phyloP scores from a whole-genome alignment of 306 rosid genomes.

The Cucurbita argyrosperma region DNA sequence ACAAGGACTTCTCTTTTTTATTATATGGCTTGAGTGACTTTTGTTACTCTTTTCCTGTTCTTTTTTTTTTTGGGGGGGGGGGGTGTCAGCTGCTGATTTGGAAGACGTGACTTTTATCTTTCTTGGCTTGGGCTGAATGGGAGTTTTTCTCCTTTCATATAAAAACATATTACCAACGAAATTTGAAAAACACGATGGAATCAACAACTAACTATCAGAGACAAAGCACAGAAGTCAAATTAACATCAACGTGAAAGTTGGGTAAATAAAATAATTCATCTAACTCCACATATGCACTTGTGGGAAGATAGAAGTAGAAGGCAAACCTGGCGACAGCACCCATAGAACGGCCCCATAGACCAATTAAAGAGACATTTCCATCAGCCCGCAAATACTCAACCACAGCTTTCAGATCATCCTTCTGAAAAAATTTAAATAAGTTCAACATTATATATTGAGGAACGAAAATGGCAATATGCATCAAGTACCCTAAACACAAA shows the following conservation, averaged over 20 bases:
- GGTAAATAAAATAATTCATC: neutral
- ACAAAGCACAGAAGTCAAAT: neutral
- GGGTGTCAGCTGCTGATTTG: neutral
- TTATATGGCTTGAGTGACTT: neutral
- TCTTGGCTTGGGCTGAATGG: neutral
- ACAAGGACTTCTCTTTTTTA: neutral
- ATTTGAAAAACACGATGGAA: neutral
- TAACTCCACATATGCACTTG: neutral
- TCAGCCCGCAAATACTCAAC: constrained; percentile 75
- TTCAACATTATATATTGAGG: neutral
- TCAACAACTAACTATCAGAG: neutral
- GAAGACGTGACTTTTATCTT: neutral
- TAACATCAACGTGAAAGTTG: neutral
- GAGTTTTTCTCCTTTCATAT: neutral
- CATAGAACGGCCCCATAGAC: constrained; percentile 99
- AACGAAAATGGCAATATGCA: neutral
- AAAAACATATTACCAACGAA: neutral
- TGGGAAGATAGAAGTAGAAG: constrained; percentile 10
- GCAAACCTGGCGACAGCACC: constrained; percentile 89
- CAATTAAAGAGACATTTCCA: constrained; percentile 85
- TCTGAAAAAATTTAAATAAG: constrained; percentile 33
- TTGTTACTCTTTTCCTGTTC: neutral
- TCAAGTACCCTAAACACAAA: neutral
- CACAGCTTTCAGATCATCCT: constrained; percentile 68
- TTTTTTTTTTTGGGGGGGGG: too few relatives aligned